Evolutionary conservation across 106 monocot species (phyloP).

Genomic region (Ottelia alismoides): DNA sequence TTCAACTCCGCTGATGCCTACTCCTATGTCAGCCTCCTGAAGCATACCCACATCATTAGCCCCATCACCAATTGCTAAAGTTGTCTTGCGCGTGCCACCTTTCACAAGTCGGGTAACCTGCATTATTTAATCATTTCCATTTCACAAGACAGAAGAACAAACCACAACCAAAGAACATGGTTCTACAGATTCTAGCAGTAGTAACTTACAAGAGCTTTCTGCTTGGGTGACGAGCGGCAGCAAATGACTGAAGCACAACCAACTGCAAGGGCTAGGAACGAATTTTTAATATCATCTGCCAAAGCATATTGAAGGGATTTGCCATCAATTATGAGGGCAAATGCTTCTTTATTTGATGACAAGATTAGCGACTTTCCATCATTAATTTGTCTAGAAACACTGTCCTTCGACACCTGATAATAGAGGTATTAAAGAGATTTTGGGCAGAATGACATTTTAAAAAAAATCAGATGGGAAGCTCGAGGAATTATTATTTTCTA

Average conservation of each 20-base stretch:
- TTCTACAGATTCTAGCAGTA: too few species aligned
- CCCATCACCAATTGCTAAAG: constrained; percentile 85
- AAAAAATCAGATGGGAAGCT: too few species aligned
- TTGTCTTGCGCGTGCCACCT: constrained; percentile 71
- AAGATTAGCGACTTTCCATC: constrained; percentile 31
- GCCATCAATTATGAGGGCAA: constrained; percentile 87
- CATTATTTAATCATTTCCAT: not conserved
- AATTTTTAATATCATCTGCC: constrained; percentile 28
- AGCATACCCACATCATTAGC: constrained; percentile 98
- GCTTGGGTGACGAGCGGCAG: constrained; percentile 83
- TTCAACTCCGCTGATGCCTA: constrained; percentile 86
- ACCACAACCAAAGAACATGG: not conserved
- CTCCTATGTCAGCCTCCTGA: constrained; percentile 92
- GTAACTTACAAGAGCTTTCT: constrained; percentile 53
- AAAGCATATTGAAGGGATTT: constrained; percentile 79
- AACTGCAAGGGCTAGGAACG: constrained; percentile 22
- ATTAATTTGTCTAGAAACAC: constrained; percentile 43
- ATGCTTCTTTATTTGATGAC: constrained; percentile 27
- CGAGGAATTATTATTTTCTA: too few species aligned
- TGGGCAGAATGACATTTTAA: too few species aligned
- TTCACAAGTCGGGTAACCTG: constrained; percentile 84
- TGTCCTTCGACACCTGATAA: constrained; percentile 72
- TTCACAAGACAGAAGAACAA: not conserved
- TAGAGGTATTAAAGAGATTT: too few species aligned
- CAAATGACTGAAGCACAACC: constrained; percentile 84